Base-by-base conservation (phyloP, 2,329 filamentous ascomycete species). In the Monilinia aucupariae region DNA sequence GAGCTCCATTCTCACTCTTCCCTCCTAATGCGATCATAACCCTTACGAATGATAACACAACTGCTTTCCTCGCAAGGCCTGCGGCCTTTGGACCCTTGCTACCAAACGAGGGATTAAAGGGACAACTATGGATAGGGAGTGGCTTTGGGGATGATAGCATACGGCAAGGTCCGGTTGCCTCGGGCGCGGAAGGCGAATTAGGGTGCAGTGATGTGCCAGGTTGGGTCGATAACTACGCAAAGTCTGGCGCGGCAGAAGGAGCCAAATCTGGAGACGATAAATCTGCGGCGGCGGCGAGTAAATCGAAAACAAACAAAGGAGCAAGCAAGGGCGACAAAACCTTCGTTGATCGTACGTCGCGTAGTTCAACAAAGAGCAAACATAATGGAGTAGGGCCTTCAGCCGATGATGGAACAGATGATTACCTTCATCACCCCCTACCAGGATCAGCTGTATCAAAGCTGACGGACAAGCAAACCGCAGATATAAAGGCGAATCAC, bases 11-110 rank as follows among this genome's bases (percentile, higher is more conserved):
- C 67, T 92, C 91, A 25, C 85, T 99, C 27, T 99, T 99, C 74
- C 92, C 93, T 5, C 92, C 92, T 4, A 96, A 94, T 68, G 94
- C 94, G 54, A 90, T 96, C 71, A 97, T 99, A 74, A 96, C 91
- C 75, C 83, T 99, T 66, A 96, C 92, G 72, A 92, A 97, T 76
- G 94, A 99, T 77, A 99, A 99, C 76, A 96, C 91, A 69, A 99
- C 94, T 15, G 96, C 96, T 70, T 99, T 99, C 78, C 82, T 96
- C 62, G 92, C 94, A 50, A 84, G 94, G 55, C 94, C 94, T 64
- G 94, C 94, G 60, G 92, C 91, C 47, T 99, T 97, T 77, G 94
- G 94, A 0, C 91, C 94, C 5, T 78, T 84, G 47, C 78, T 99
- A 47, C 90, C 90, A 0, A 75, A 80, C 15, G 85, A 83, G 64